Evolutionary conservation across 345 rosid genomes (phyloP).

Genomic region (Nasturtium officinale): DNA sequence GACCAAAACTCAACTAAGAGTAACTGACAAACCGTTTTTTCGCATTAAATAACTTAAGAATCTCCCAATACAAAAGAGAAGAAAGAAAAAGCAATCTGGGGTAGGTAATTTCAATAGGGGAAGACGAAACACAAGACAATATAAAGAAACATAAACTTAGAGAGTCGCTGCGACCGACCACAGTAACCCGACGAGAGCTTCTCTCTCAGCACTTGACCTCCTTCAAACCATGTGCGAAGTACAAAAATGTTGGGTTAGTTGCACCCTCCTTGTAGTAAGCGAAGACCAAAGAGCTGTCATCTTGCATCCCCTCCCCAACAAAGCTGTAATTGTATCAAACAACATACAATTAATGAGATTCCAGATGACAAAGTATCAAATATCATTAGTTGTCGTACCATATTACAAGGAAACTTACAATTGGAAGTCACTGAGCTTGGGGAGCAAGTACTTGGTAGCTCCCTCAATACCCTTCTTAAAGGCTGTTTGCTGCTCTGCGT

Average conservation of each 20-base stretch:
- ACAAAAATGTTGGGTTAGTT: constrained; percentile 89
- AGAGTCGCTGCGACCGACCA: constrained; percentile 37
- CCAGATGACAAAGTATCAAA: neutral
- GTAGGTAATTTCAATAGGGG: constrained; percentile 21
- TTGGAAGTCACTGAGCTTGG: constrained; percentile 84
- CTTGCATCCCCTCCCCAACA: constrained; percentile 93
- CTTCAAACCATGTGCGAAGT: constrained; percentile 79
- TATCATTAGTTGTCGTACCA: neutral
- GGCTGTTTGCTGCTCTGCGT: constrained; percentile 50
- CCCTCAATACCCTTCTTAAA: constrained; percentile 89
- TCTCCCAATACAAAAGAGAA: constrained; percentile 17
- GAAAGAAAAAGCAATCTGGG: constrained; percentile 21
- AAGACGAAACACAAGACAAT: constrained; percentile 20
- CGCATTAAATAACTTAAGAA: constrained; percentile 24
- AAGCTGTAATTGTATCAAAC: constrained; percentile 54
- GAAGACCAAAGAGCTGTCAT: constrained; percentile 70
- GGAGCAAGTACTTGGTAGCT: constrained; percentile 84
- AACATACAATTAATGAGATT: neutral
- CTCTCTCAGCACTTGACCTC: constrained; percentile 86
- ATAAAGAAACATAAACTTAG: constrained; percentile 26
- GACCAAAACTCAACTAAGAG: constrained; percentile 34
- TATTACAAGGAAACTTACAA: constrained; percentile 59
- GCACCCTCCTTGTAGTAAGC: constrained; percentile 99
- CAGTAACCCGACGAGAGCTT: constrained; percentile 21
- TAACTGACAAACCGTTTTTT: constrained; percentile 23